A percentile compares a stretch with the other conserved stretches of the same genome.
Conservation (phyloP, 176 grass and related monocot genomes). For the Oryza brachyantha region DNA sequence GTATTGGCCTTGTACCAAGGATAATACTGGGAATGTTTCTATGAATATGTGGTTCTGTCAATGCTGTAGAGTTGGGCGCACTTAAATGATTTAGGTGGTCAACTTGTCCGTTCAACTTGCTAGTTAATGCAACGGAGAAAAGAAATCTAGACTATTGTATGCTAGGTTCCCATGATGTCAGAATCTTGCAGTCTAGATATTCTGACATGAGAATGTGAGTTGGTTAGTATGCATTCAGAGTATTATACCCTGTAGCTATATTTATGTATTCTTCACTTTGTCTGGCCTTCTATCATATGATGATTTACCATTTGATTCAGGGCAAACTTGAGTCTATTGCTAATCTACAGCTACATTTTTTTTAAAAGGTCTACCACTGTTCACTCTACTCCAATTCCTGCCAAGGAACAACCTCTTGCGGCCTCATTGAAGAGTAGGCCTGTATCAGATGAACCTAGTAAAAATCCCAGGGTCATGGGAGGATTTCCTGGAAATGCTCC, state of each 20-base stretch:
- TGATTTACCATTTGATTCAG: background rate
- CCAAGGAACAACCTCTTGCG: constrained; percentile 53
- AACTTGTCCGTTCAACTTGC: constrained; percentile 1
- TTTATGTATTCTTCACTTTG: background rate
- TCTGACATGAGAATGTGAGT: background rate
- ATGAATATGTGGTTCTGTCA: background rate
- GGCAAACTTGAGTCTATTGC: background rate
- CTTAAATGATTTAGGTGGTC: background rate
- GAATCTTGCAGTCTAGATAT: background rate
- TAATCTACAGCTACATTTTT: constrained; percentile 32
- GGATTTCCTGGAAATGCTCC: constrained; percentile 33
- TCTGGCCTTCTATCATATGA: background rate
- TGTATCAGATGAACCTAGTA: constrained; percentile 40
- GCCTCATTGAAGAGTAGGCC: constrained; percentile 42
- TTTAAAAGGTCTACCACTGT: constrained; percentile 88
- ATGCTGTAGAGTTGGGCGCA: background rate
- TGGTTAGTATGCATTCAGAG: constrained; percentile 14
- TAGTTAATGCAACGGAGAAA: background rate
- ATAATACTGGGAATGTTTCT: background rate
- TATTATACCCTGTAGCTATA: constrained; percentile 1
- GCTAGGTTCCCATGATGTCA: background rate
- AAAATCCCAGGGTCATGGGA: constrained; percentile 37
- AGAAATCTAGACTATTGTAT: background rate
- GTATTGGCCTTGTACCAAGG: background rate
- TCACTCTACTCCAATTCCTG: constrained; percentile 70